Evolutionary conservation across 192 early-diverging fungal genomes (phyloP).

Genomic region (Linnemannia zychae): DNA sequence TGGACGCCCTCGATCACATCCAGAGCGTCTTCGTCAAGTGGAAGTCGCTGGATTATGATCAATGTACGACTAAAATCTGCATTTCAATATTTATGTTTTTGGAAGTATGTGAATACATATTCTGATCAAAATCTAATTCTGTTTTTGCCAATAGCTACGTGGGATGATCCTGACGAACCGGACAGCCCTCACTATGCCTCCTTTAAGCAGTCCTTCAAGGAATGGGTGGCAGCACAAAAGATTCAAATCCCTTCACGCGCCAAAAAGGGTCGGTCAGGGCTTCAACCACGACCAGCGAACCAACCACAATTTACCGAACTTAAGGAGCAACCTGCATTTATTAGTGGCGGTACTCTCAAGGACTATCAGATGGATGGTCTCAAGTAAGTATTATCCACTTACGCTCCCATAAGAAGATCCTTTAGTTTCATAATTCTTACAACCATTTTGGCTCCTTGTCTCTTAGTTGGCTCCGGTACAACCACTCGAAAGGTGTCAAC

Average conservation of each 20-base stretch:
- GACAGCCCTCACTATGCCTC: constrained; percentile 42
- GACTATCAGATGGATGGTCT: constrained; percentile 76
- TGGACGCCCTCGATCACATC: constrained; percentile 57
- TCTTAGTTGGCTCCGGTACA: constrained; percentile 74
- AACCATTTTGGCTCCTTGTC: too few species aligned
- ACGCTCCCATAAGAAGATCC: too few species aligned
- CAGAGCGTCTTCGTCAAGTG: constrained; percentile 75
- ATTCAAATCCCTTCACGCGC: constrained; percentile 48
- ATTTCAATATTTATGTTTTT: background rate
- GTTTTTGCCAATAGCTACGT: constrained; percentile 37
- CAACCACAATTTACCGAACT: constrained; percentile 62
- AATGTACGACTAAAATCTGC: constrained; percentile 53
- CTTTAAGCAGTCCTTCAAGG: constrained; percentile 58
- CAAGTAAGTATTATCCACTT: constrained; percentile 54
- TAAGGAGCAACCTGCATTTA: constrained; percentile 65
- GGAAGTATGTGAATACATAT: background rate
- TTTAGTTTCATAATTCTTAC: background rate
- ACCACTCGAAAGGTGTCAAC: constrained; percentile 69
- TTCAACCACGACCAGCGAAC: constrained; percentile 26
- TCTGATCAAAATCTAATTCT: background rate
- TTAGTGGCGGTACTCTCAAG: constrained; percentile 70
- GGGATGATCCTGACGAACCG: constrained; percentile 54
- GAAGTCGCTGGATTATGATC: constrained; percentile 66
- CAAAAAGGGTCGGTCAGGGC: constrained; percentile 43
- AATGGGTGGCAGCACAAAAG: constrained; percentile 51